phyloP scores from a whole-genome alignment of 352 stramenopile species.

The Detonula confervacea region DNA sequence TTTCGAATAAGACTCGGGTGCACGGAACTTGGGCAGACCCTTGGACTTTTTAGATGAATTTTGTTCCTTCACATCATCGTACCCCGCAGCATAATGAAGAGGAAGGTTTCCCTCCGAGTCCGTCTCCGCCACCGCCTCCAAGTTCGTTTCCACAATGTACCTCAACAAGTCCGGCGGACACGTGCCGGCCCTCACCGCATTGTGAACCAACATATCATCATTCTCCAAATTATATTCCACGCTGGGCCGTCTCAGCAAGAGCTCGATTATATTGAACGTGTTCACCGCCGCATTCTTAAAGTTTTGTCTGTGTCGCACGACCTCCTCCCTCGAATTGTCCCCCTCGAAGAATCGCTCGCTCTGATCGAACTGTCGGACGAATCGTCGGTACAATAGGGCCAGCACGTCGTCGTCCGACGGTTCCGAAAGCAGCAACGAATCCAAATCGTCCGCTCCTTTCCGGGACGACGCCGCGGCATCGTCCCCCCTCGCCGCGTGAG shows the following conservation, averaged over 20 bases:
- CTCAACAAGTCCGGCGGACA: constrained; percentile 76
- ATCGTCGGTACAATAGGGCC: constrained; percentile 75
- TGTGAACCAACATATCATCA: constrained; percentile 64
- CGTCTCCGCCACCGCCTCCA: constrained; percentile 67
- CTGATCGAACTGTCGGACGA: constrained; percentile 80
- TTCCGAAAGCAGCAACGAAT: constrained; percentile 34
- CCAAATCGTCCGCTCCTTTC: too few relatives aligned
- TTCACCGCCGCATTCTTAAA: constrained; percentile 81
- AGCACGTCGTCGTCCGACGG: constrained; percentile 70
- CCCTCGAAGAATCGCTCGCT: constrained; percentile 81
- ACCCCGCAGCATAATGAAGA: constrained; percentile 77
- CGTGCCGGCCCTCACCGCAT: constrained; percentile 69
- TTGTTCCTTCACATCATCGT: constrained; percentile 33
- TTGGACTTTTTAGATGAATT: neutral
- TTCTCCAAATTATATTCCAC: neutral
- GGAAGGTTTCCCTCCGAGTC: constrained; percentile 70
- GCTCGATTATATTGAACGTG: constrained; percentile 81
- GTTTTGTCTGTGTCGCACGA: constrained; percentile 67
- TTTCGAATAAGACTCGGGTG: constrained; percentile 76
- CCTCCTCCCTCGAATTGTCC: constrained; percentile 77
- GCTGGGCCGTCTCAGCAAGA: constrained; percentile 52
- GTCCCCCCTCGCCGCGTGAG: neutral
- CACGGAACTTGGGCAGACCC: neutral
- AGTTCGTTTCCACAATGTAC: constrained; percentile 83
- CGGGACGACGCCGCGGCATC: too few relatives aligned